Percentiles rank a stretch among this genome's conserved stretches.
Evolutionary conservation across 2,329 filamentous ascomycete genomes (phyloP).

Genomic region (Fulvia fulva): DNA sequence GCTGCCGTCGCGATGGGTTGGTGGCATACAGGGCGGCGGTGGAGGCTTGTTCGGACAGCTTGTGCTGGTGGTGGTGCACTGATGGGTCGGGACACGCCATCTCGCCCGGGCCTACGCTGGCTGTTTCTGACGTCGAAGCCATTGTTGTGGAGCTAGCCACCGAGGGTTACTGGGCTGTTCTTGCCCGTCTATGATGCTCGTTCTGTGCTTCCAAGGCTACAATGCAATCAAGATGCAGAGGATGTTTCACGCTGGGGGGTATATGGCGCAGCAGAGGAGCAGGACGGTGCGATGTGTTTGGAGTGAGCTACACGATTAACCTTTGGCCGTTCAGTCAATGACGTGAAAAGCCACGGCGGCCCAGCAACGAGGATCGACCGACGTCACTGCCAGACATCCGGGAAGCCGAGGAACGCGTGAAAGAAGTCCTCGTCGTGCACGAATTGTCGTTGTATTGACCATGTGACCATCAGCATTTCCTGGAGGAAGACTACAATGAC

Average conservation of each 20-base stretch:
- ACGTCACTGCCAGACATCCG: background rate
- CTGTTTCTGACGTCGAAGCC: constrained; percentile 17
- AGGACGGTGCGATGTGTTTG: background rate
- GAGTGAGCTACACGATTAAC: background rate
- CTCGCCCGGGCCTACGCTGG: constrained; percentile 7
- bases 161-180: background rate
- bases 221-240: background rate
- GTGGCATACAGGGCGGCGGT: constrained; percentile 58
- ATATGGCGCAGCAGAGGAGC: too few relatives aligned
- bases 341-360: background rate
- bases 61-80: constrained; percentile 38
- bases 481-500: too few relatives aligned
- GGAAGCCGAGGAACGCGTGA: background rate
- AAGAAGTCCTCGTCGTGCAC: background rate
- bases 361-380: background rate
- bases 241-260: background rate
- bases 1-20: constrained; percentile 32
- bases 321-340: background rate
- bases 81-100: constrained; percentile 44
- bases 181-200: background rate
- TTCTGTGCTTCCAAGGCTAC: background rate
- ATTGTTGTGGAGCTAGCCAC: constrained; percentile 8
- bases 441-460: background rate
- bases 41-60: constrained; percentile 52
- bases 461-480: background rate